Conservation (phyloP, 441 rosid species). For the Gossypium laxum region DNA sequence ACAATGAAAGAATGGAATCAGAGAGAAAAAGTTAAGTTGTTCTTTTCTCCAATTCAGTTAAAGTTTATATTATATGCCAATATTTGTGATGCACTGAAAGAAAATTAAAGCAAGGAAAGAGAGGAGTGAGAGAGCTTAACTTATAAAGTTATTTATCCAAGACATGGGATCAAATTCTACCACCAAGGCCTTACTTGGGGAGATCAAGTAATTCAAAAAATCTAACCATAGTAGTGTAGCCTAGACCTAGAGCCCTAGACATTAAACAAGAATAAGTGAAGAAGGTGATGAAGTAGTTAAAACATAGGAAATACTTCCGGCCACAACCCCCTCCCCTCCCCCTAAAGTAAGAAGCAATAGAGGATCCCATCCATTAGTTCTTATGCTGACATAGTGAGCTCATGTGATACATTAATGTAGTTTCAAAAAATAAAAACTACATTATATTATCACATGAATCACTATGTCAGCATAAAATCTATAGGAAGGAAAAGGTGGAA, state of each 20-base stretch:
- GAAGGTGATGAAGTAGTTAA: not conserved
- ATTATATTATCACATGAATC: not conserved
- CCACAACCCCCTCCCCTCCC: not conserved
- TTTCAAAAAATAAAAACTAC: not conserved
- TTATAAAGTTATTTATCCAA: not conserved
- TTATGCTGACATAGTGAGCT: not conserved
- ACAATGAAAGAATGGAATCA: not conserved
- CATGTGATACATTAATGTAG: slow-evolving; percentile 1
- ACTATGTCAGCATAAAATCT: slow-evolving; percentile 1
- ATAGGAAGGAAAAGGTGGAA: not conserved
- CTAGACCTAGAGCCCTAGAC: slow-evolving; percentile 4
- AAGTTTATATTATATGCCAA: not conserved
- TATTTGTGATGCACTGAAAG: not conserved
- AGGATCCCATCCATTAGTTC: not conserved
- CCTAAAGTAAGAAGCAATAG: not conserved
- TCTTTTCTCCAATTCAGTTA: not conserved
- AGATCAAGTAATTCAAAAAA: not conserved
- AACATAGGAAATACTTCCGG: not conserved
- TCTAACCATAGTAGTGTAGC: not conserved
- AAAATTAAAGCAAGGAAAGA: not conserved
- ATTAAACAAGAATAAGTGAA: slow-evolving; percentile 2
- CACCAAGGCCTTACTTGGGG: not conserved
- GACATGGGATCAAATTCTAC: not conserved
- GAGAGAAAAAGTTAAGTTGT: not conserved
- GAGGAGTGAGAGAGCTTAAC: not conserved